A percentile compares a stretch with the other conserved stretches of the same genome.
phyloP scores from a whole-genome alignment of 441 rosid genomes.

The Manihot esculenta region DNA sequence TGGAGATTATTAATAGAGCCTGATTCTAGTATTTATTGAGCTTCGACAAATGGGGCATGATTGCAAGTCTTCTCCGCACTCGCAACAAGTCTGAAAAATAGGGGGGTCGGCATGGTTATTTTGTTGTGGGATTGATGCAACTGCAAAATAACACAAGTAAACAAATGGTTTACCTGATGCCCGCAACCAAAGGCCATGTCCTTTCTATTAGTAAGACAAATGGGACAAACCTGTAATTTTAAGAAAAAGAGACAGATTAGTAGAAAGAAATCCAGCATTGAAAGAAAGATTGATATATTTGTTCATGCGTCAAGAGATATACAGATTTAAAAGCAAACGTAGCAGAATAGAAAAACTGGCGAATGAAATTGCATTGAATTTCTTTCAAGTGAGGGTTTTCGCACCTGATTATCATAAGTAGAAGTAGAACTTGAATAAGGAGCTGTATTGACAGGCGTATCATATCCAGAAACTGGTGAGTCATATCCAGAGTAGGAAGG shows the following conservation, averaged over 20 bases:
- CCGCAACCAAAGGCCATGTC: conserved; percentile 97
- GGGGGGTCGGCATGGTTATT: conserved; percentile 17
- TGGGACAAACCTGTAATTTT: conserved; percentile 58
- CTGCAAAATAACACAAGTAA: conserved; percentile 1
- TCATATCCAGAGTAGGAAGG: conserved; percentile 25
- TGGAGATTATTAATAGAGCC: conserved; percentile 49
- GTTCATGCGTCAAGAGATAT: no score
- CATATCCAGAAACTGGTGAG: conserved; percentile 40
- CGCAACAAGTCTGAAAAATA: conserved; percentile 74
- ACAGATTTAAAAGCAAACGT: no score
- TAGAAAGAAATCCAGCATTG: background rate
- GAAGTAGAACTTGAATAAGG: conserved; percentile 47
- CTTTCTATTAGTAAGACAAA: conserved; percentile 64
- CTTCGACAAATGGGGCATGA: conserved; percentile 85
- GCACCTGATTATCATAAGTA: conserved; percentile 62
- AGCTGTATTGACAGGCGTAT: conserved; percentile 37
- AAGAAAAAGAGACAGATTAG: conserved; percentile 14
- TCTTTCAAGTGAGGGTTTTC: conserved; percentile 12
- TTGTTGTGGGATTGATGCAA: background rate
- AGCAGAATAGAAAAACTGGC: no score
- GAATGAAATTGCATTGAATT: no score
- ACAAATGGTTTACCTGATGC: conserved; percentile 62
- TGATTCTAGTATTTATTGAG: conserved; percentile 69
- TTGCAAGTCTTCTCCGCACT: conserved; percentile 74
- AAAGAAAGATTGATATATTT: no score